These are phyloP conservation scores for Letharia lupina DNA, from an alignment of 495 filamentous ascomycete genomes.

Conservation along the genomic window DNA sequence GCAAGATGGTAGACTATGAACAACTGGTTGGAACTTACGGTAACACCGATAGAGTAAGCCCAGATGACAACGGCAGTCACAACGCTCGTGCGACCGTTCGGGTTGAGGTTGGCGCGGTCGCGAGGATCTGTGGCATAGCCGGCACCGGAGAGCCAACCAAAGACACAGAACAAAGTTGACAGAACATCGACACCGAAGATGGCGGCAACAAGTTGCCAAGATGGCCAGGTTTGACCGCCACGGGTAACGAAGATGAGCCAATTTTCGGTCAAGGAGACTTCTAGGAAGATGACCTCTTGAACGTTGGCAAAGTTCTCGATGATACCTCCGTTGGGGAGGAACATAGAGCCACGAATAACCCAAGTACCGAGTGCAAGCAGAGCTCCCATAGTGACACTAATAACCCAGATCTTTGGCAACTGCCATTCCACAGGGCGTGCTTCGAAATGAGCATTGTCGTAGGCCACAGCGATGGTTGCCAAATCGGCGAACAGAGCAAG, in stretches of 20 bases:
- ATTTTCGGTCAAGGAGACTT: conserved; percentile 67
- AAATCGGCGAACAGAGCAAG: conserved; percentile 70
- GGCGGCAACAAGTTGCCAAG: conserved; percentile 63
- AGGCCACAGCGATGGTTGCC: conserved; percentile 67
- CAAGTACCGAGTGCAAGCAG: conserved; percentile 60
- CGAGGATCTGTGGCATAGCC: conserved; percentile 32
- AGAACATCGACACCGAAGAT: conserved; percentile 64
- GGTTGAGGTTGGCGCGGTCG: conserved; percentile 39
- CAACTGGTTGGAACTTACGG: conserved; percentile 24
- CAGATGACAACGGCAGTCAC: conserved; percentile 74
- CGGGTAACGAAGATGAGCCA: conserved; percentile 76
- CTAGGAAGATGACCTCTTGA: conserved; percentile 66
- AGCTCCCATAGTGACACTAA: conserved; percentile 57
- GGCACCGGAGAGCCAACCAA: conserved; percentile 56
- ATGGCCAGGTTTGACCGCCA: conserved; percentile 62
- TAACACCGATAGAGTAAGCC: conserved; percentile 69
- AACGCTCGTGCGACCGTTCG: conserved; percentile 58
- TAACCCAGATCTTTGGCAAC: conserved; percentile 70
- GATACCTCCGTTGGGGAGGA: conserved; percentile 59
- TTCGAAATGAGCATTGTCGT: conserved; percentile 71
- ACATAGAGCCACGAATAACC: conserved; percentile 60
- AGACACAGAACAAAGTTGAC: conserved; percentile 63
- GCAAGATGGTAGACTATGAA: not conserved
- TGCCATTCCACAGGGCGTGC: conserved; percentile 67
- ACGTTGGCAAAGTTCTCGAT: conserved; percentile 64